Percentiles rank a stretch among this genome's conserved stretches.
Conservation (phyloP, 306 rosid species). For the Sphenostylis stenocarpa region DNA sequence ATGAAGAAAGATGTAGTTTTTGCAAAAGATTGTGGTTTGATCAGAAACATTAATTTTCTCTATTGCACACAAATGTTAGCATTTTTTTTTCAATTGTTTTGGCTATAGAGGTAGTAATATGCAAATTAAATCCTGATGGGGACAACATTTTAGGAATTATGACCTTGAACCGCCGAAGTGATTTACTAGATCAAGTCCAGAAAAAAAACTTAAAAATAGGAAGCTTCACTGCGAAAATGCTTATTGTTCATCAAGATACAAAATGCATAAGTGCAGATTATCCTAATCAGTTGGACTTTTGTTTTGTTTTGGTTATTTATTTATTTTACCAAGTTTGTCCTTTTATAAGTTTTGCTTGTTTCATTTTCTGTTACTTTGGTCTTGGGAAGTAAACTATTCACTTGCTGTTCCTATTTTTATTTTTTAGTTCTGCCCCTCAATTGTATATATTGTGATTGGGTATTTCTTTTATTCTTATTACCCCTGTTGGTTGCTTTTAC, state of each 20-base stretch:
- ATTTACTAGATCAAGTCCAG: slow-evolving; percentile 20
- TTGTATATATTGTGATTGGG: slow-evolving; percentile 12
- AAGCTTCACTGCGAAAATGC: neutral
- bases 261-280: neutral
- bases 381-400: neutral
- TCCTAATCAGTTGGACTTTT: slow-evolving; percentile 17
- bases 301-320: neutral
- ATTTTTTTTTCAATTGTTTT: neutral
- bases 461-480: slow-evolving; percentile 30
- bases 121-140: slow-evolving; percentile 12
- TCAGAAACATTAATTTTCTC: slow-evolving; percentile 8
- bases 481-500: slow-evolving; percentile 12
- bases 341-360: neutral
- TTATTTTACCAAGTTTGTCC: neutral
- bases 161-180: slow-evolving; percentile 7
- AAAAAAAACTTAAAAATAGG: neutral
- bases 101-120: neutral
- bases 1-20: neutral
- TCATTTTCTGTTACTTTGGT: neutral
- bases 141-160: neutral
- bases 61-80: slow-evolving; percentile 9
- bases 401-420: neutral
- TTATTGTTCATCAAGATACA: neutral
- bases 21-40: slow-evolving; percentile 15
- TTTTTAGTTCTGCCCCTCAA: slow-evolving; percentile 8